These are phyloP conservation scores for Rhodotorula sp. DNA, from an alignment of 1,284 basidiomycete genomes.

Conservation along the genomic window DNA sequence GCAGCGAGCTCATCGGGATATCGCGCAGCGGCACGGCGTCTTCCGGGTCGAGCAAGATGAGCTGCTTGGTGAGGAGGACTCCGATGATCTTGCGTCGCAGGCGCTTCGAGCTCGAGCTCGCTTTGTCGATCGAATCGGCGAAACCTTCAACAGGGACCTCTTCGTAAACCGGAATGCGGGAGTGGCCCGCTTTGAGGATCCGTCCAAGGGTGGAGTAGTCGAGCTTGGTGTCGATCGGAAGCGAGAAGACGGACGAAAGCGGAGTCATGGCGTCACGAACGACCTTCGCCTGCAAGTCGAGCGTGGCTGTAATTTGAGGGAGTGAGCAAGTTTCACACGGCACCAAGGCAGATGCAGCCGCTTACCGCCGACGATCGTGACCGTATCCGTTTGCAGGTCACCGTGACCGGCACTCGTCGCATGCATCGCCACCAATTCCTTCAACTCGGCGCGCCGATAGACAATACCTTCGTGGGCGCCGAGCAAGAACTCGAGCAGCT, in stretches of 20 bases:
- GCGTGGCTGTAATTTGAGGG: conserved; percentile 51
- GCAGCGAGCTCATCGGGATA: conserved; percentile 78
- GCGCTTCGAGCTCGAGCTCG: conserved; percentile 36
- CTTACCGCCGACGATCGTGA: conserved; percentile 64
- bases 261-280: conserved; percentile 76
- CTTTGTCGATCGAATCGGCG: neutral
- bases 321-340: too few species aligned
- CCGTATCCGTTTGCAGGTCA: conserved; percentile 67
- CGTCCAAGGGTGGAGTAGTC: conserved; percentile 72
- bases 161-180: conserved; percentile 55
- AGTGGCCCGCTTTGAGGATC: conserved; percentile 75
- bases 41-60: conserved; percentile 83
- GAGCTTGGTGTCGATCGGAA: conserved; percentile 67
- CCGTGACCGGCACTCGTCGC: conserved; percentile 64
- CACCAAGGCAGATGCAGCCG: neutral
- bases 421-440: conserved; percentile 72
- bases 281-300: conserved; percentile 68
- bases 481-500: conserved; percentile 47
- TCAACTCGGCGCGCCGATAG: conserved; percentile 62
- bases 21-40: conserved; percentile 49
- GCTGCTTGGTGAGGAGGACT: conserved; percentile 77
- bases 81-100: conserved; percentile 75
- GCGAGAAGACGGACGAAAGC: conserved; percentile 70
- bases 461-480: conserved; percentile 55
- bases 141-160: conserved; percentile 33